Conservation (phyloP, 495 filamentous ascomycete genomes). For the Neurospora sp. region DNA sequence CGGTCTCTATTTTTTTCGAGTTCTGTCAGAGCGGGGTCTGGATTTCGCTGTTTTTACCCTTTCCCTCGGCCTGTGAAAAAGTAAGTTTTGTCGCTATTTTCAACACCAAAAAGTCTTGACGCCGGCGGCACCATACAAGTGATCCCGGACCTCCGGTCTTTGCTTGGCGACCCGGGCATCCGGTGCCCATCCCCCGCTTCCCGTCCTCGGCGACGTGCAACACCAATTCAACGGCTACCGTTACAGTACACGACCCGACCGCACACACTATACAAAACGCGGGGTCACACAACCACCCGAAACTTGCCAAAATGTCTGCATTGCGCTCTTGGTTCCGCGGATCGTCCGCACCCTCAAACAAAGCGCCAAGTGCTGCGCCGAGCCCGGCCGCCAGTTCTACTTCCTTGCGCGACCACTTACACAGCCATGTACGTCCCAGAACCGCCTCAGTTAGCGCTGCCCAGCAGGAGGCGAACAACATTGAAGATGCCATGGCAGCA, state of each 20-base stretch:
- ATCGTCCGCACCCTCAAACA: constrained; percentile 14
- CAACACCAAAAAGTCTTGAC: neutral
- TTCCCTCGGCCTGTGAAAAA: neutral
- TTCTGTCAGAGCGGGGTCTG: neutral
- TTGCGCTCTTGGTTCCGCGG: constrained; percentile 24
- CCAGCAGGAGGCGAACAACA: constrained; percentile 24
- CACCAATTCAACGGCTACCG: neutral
- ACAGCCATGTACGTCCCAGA: constrained; percentile 16
- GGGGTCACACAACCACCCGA: neutral
- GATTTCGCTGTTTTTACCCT: neutral
- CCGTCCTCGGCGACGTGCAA: constrained; percentile 1
- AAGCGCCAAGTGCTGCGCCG: constrained; percentile 5
- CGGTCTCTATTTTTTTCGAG: neutral
- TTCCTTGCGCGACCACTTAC: neutral
- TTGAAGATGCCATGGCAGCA: constrained; percentile 38
- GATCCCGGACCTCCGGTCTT: neutral
- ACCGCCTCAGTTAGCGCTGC: constrained; percentile 12
- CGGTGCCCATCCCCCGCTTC: neutral
- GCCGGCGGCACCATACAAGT: neutral
- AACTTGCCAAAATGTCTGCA: constrained; percentile 10
- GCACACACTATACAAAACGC: neutral
- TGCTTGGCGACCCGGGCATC: neutral
- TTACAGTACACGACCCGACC: neutral
- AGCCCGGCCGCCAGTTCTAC: constrained; percentile 18
- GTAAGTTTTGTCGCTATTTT: neutral